phyloP scores from a whole-genome alignment of 176 grass and related monocot genomes.

The Phyllostachys edulis region DNA sequence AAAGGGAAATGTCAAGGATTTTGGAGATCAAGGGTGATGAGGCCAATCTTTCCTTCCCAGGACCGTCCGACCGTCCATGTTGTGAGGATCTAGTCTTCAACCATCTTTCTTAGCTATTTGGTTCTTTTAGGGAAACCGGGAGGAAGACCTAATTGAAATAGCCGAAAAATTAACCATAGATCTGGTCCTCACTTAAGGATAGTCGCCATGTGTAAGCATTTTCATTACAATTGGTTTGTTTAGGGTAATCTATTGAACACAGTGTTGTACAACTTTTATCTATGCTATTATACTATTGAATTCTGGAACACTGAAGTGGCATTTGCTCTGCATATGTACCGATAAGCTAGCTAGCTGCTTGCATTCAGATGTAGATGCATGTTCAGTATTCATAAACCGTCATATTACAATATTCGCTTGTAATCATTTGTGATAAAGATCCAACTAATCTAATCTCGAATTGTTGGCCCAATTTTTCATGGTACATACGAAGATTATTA shows the following conservation, averaged over 20 bases:
- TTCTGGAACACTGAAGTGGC: neutral
- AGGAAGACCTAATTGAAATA: neutral
- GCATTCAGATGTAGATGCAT: neutral
- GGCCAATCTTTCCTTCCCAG: neutral
- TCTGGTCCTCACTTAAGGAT: no score
- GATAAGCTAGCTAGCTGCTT: no score
- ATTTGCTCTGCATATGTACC: neutral
- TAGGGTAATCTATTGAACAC: neutral
- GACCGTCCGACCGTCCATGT: neutral
- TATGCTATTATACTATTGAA: neutral
- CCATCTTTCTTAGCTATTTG: neutral
- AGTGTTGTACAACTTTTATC: neutral
- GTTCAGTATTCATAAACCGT: neutral
- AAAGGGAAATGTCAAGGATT: slow-evolving; percentile 47
- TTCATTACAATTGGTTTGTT: neutral
- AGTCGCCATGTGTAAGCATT: neutral
- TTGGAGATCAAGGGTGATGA: slow-evolving; percentile 8
- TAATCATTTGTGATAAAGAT: neutral
- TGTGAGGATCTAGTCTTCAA: neutral
- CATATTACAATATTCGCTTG: neutral
- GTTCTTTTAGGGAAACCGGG: no score
- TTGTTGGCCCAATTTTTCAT: no score
- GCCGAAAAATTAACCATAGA: no score
- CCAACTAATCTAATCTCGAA: no score
- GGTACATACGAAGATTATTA: no score